Evolutionary conservation across 306 rosid genomes (phyloP).

Genomic region (Cicer arietinum): DNA sequence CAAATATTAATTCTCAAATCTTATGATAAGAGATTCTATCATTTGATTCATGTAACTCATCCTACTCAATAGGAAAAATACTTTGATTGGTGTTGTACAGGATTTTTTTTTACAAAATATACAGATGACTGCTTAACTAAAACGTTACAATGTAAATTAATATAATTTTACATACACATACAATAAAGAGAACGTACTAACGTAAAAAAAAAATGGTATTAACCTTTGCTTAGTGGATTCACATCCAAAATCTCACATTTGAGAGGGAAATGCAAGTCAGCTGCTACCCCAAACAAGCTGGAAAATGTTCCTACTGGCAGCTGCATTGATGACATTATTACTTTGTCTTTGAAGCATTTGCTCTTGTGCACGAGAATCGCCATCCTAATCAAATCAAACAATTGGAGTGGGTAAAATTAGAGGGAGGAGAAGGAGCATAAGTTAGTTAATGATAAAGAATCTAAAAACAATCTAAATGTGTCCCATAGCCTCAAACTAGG

Average conservation of each 20-base stretch:
- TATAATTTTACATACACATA: slow-evolving; percentile 32
- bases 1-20: background rate
- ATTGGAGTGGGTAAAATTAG: slow-evolving; percentile 2
- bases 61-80: background rate
- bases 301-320: slow-evolving; percentile 87
- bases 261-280: slow-evolving; percentile 38
- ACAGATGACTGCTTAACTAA: slow-evolving; percentile 34
- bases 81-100: background rate
- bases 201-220: background rate
- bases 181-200: slow-evolving; percentile 3
- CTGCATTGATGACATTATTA: slow-evolving; percentile 62
- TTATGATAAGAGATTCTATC: background rate
- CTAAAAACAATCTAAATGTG: background rate
- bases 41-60: background rate
- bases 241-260: slow-evolving; percentile 2
- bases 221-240: slow-evolving; percentile 26
- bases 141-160: slow-evolving; percentile 5
- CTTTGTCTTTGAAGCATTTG: slow-evolving; percentile 80
- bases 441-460: slow-evolving; percentile 22
- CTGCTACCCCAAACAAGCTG: slow-evolving; percentile 80
- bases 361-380: slow-evolving; percentile 67
- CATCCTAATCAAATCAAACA: slow-evolving; percentile 62
- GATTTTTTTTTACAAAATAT: slow-evolving; percentile 35
- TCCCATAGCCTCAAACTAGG: background rate
- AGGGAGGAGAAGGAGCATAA: background rate